These are phyloP conservation scores for Tylopilus vinaceipallidus DNA, from an alignment of 768 basidiomycete species.

Conservation along the genomic window DNA sequence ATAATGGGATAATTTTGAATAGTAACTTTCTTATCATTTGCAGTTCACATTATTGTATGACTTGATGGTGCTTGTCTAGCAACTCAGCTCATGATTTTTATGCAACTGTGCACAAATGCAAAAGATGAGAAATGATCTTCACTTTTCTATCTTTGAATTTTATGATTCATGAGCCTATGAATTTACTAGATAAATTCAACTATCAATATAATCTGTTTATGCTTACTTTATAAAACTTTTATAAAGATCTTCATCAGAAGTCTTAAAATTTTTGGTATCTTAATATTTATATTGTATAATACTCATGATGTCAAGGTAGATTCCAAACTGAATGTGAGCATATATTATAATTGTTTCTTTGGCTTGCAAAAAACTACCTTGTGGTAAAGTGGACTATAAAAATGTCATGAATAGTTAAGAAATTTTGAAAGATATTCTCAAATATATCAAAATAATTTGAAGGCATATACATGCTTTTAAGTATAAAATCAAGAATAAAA, in stretches of 20 bases:
- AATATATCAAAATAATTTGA: background rate
- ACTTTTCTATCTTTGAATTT: background rate
- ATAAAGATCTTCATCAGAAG: too few species aligned
- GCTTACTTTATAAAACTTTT: too few species aligned
- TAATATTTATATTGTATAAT: too few species aligned
- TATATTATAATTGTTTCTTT: background rate
- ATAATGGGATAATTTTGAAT: background rate
- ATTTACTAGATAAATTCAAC: too few species aligned
- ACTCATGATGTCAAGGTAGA: background rate
- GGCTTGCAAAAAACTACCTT: background rate
- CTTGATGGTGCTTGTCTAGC: background rate
- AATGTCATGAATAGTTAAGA: background rate
- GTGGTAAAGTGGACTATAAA: background rate
- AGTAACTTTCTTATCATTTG: background rate
- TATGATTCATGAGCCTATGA: too few species aligned
- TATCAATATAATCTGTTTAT: too few species aligned
- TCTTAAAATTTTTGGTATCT: too few species aligned
- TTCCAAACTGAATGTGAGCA: background rate
- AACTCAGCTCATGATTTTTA: background rate
- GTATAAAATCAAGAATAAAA: background rate
- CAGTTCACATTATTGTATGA: background rate
- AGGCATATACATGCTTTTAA: background rate
- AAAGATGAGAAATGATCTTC: background rate
- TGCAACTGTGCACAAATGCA: background rate
- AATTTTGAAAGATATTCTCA: background rate